Evolutionary conservation across 257 asterid genomes (phyloP).

Genomic region (Orobanche coerulescens): DNA sequence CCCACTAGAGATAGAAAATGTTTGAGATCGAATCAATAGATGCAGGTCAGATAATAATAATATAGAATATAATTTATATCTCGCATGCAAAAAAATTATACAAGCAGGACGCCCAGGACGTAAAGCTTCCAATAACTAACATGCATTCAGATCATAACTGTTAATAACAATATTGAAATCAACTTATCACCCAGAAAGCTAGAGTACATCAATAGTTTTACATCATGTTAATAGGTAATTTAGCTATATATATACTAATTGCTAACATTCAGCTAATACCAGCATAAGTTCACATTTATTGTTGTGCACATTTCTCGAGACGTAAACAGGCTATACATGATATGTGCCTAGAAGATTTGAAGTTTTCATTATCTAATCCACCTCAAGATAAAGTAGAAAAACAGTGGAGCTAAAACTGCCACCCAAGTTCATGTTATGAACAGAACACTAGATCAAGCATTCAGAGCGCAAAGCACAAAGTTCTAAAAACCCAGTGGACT

Average conservation of each 20-base stretch:
- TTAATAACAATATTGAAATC: not conserved
- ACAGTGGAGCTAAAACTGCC: not conserved
- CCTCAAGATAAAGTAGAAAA: slow-evolving; percentile 8
- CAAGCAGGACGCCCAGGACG: not conserved
- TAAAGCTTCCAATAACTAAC: not conserved
- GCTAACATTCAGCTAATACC: not conserved
- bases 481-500: slow-evolving; percentile 22
- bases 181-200: not conserved
- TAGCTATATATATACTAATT: not conserved
- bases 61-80: not conserved
- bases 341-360: not conserved
- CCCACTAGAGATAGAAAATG: not conserved
- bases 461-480: slow-evolving; percentile 13
- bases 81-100: not conserved
- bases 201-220: not conserved
- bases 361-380: slow-evolving; percentile 10
- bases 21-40: not conserved
- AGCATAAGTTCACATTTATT: not conserved
- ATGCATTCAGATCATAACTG: not conserved
- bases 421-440: not conserved
- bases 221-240: not conserved
- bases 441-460: slow-evolving; percentile 16
- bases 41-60: not conserved
- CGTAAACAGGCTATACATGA: slow-evolving; percentile 4
- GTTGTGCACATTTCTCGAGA: slow-evolving; percentile 13